A percentile compares a stretch with the other conserved stretches of the same genome.
These are phyloP conservation scores for Sporisorium sorghi DNA, from an alignment of 1,284 basidiomycete genomes.

Conservation along the genomic window DNA sequence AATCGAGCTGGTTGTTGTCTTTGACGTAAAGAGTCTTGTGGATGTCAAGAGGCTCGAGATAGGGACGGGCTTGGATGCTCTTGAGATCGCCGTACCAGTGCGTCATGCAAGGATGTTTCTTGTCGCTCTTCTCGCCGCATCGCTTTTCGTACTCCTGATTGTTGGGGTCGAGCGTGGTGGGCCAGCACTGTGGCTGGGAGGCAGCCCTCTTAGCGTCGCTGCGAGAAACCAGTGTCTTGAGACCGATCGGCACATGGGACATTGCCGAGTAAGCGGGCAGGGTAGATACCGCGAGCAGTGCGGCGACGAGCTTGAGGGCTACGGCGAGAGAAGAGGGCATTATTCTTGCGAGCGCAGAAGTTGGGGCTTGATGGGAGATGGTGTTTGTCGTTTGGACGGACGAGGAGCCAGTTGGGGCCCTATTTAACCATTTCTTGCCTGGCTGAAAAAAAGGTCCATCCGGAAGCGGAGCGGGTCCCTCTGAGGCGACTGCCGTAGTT, in stretches of 20 bases:
- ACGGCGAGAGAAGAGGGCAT: neutral
- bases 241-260: neutral
- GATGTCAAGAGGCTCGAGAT: neutral
- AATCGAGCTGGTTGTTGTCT: conserved; percentile 8
- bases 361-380: neutral
- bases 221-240: neutral
- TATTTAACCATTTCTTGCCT: neutral
- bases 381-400: neutral
- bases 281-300: neutral
- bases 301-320: neutral
- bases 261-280: neutral
- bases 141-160: neutral
- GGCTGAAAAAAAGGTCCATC: neutral
- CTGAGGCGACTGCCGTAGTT: neutral
- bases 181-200: neutral
- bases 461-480: neutral
- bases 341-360: neutral
- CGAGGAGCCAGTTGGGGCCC: neutral
- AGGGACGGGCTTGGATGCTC: neutral
- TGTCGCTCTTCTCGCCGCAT: neutral
- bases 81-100: neutral
- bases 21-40: neutral
- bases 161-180: neutral
- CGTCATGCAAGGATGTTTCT: neutral
- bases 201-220: neutral